Conservation (phyloP, 768 basidiomycete species). For the Antrodiella citrinella region DNA sequence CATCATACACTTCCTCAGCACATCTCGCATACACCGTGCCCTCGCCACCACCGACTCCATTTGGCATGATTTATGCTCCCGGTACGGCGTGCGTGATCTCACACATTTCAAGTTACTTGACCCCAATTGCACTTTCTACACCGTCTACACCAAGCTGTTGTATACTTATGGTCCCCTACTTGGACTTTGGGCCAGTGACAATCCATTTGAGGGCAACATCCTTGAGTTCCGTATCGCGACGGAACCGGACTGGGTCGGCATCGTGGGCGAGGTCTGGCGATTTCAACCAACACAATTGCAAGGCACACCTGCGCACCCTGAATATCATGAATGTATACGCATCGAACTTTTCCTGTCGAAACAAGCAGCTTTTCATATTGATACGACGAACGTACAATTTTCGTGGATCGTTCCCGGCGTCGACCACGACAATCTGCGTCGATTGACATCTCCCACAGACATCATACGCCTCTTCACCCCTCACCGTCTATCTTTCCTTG, state of each 20-base stretch:
- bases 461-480: too few relatives aligned
- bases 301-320: not conserved
- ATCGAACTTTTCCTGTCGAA: constrained; percentile 2
- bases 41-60: constrained; percentile 11
- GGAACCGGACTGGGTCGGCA: constrained; percentile 3
- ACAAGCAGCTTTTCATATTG: too few relatives aligned
- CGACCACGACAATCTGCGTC: too few relatives aligned
- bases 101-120: not conserved
- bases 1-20: constrained; percentile 7
- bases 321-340: constrained; percentile 2
- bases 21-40: constrained; percentile 7
- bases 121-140: constrained; percentile 6
- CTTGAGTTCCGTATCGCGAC: constrained; percentile 16
- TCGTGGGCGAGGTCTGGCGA: not conserved
- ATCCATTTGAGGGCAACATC: constrained; percentile 14
- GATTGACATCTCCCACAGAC: too few relatives aligned
- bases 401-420: too few relatives aligned
- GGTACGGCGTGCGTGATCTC: constrained; percentile 11
- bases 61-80: constrained; percentile 12
- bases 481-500: too few relatives aligned
- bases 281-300: too few relatives aligned
- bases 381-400: too few relatives aligned
- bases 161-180: constrained; percentile 17
- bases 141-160: constrained; percentile 13
- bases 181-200: constrained; percentile 19